Base-by-base conservation (phyloP, 179 eudicot species). In the Pouteria campechiana region DNA sequence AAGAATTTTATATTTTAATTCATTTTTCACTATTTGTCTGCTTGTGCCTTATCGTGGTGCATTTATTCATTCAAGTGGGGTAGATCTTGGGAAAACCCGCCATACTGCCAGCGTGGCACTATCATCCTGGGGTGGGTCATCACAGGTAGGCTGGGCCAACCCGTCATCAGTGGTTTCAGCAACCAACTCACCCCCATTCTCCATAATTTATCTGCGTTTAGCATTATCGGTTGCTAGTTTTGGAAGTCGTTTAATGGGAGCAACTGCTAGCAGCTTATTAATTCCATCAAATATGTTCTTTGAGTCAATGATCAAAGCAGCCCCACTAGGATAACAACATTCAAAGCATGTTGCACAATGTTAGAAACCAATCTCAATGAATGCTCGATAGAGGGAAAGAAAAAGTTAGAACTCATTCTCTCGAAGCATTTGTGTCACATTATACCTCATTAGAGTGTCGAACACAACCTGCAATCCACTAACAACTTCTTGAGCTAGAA, bases 351-450 rank as follows among this genome's bases (percentile, higher is more conserved):
- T 61, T 18, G 81, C 75, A 57, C 88, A 87, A 50, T 82, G 77
- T 20, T 94, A 94, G 53, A 74, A 75, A 48, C 79, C 92, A 28
- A 90, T 96, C 96, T 90, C 99, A 43, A 87, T 34, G 54, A 87
- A 90, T 41, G 96, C 84, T 32, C 83, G 70, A 62, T 96, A 90
- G 52, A 86, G 96, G 20, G 95, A 74, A 43, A 82, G 77, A 74
- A 90, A 87, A 56, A 90, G 92, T 15, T 52, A 50, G n/a, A 94
- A 82, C 54, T 87, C 99, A 32, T 71, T 82, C 37, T 73, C 81
- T 61, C 76, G 66, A 36, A 90, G 96, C 78, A 90, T 67, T 53
- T 83, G 60, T 39, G 80, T 61, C 22, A 85, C 81, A 22, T 77
- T 82, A 63, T 90, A 87, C 61, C 85, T 71, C 58, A 82, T 39